Evolutionary conservation across 768 basidiomycete species (phyloP), one percentile per base, ranked within the genome.

Genomic region (Neoboletus magnificus): DNA sequence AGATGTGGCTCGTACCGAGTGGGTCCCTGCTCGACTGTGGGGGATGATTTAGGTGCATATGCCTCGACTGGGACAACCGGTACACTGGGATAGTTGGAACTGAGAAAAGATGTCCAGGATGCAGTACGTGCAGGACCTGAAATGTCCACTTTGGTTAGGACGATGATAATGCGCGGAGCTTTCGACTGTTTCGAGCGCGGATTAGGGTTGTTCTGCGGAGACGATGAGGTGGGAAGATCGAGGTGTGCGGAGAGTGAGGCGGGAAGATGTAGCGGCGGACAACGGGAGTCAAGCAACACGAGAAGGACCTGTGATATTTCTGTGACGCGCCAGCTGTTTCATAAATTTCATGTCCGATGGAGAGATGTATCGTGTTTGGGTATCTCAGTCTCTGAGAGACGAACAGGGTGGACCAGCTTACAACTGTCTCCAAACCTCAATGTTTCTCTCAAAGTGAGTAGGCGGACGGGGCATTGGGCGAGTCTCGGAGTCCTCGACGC

Each of bases 391-490:
- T 46, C 25, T 12, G 44, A 33, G 40, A 43, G 48, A 46, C 35
- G 55, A 36, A 49, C 3, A 33, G 18, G 51, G 44, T 16, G 32
- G 52, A 51, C 43, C 50, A 18, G 78, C 88, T 62, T 70, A 91
- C 84, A 98, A 74, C 74, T 98, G 96, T 59, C 95, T 74, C 94
- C 94, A 98, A 15, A 97, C 93, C 66, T 97, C 91, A 43, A 97
- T 64, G 69, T 98, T 97, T 40, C 90, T 81, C 71, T 97, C 94
- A 69, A 85, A 97, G 71, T 87, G 86, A 1, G 88, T 86, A 2
- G 88, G 84, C 4, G 90, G 87, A 42, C 75, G 73, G 11, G 84
- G 84, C 79, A 85, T 76, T 13, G 32, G 48, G 4, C 36, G 48
- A n/a, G 56, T 56, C 35, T 59, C 60, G 47, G 62, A 69, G 42